These are phyloP conservation scores for Solanum chmielewskii DNA, from an alignment of 257 asterid genomes.

Conservation along the genomic window DNA sequence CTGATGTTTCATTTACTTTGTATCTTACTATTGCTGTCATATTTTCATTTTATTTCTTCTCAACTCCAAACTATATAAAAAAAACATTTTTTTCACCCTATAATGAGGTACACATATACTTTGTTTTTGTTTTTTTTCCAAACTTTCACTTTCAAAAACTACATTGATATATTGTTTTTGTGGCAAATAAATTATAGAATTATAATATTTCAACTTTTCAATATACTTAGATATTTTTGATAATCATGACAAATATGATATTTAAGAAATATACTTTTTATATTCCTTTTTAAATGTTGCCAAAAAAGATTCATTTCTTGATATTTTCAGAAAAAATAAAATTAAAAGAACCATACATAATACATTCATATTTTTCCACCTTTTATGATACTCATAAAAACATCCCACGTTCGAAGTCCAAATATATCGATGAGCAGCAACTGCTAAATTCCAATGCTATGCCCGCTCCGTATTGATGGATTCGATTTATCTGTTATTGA, in stretches of 20 bases:
- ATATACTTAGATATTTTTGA: neutral
- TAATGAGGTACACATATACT: neutral
- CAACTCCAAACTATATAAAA: neutral
- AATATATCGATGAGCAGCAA: neutral
- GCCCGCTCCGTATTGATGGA: no score
- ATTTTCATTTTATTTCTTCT: no score
- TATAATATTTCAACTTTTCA: neutral
- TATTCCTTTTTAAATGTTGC: neutral
- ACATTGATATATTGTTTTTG: neutral
- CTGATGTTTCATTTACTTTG: neutral
- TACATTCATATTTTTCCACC: neutral
- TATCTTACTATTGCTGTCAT: neutral
- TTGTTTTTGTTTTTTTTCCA: no score
- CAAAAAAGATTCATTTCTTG: neutral
- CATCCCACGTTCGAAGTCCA: neutral
- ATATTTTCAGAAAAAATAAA: neutral
- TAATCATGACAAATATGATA: neutral
- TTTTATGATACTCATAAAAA: neutral
- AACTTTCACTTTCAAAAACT: neutral
- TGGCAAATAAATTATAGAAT: neutral
- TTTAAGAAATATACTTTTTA: neutral
- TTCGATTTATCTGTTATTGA: no score
- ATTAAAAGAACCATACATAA: neutral
- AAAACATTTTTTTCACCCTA: neutral
- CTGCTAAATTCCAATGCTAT: neutral